Evolutionary conservation across 108 stramenopile species (phyloP).

Genomic region (Schizochytrium sp.): DNA sequence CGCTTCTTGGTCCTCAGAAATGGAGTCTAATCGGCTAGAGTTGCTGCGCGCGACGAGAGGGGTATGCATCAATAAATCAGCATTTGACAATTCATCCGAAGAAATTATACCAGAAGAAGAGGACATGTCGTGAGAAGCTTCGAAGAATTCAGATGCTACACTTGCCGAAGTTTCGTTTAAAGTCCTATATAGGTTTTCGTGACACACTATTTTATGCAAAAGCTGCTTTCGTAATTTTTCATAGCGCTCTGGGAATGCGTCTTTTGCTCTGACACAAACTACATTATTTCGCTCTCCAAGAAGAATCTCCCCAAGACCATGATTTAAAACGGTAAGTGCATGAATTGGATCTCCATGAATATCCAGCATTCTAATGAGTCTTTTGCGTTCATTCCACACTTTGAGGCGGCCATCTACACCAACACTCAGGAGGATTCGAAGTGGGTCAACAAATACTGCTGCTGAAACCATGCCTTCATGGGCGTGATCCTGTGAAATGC

Average conservation of each 20-base stretch:
- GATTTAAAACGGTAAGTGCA: neutral
- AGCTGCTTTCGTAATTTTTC: neutral
- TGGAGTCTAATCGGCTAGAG: too few relatives aligned
- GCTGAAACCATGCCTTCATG: conserved; percentile 7
- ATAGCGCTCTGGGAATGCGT: neutral
- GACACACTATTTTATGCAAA: neutral
- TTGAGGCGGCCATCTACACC: conserved; percentile 21
- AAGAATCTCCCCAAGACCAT: neutral
- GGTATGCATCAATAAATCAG: neutral
- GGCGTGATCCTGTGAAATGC: conserved; percentile 25
- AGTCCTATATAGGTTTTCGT: neutral
- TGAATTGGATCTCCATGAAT: conserved; percentile 22
- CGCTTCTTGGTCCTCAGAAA: too few relatives aligned
- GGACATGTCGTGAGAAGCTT: neutral
- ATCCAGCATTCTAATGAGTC: conserved; percentile 3
- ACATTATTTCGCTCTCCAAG: neutral
- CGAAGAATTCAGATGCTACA: conserved; percentile 6
- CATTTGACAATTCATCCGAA: neutral
- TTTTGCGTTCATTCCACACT: conserved; percentile 19
- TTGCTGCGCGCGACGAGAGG: too few relatives aligned
- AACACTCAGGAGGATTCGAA: neutral
- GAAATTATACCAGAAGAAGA: neutral
- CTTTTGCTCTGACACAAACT: neutral
- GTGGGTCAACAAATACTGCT: neutral
- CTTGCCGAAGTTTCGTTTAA: neutral